Base-by-base conservation (phyloP, 495 filamentous ascomycete species). In the Hypoxylon intermedium region DNA sequence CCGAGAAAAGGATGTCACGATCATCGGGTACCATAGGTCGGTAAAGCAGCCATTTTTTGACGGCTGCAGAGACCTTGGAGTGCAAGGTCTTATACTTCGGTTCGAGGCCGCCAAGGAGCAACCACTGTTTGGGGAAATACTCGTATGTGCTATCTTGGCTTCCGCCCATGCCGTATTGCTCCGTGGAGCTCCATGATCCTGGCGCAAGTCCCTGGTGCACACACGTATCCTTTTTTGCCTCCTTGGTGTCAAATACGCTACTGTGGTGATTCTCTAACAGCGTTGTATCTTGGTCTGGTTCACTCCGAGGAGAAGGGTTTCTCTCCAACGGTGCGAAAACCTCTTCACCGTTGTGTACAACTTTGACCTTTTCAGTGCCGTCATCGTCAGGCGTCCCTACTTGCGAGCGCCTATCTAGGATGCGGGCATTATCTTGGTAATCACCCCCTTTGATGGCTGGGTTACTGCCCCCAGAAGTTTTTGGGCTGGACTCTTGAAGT, bases 111-210 rank as follows among this genome's bases (percentile, higher is more conserved):
- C 94, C 95, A 11, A 98, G 83, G 19, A 98, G 83, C 5, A 88
- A 59, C 67, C 80, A 88, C 69, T 87, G 74, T 69, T 98, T 98
- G 19, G 95, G 89, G 46, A 98, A 81, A 71, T 98, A 98, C 70
- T 98, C 94, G 71, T 97, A 98, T 1, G 90, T 86, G 12, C 91
- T 96, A 71, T 98, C 94, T 50, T 92, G 88, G 72, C 86, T 85
- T 50, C 88, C 92, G 38, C 92, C 95, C 70, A 98, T 82, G 53
- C 75, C 76, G 53, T 77, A 79, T 26, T 74, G 68, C 12, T 77
- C 71, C 3, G 43, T 38, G 5, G 26, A 15, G 5, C 75, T 72
- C 53, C 63, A 75, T 5, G 72, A 69, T 11, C 65, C 63, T 1
- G 75, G 58, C 15, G 71, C 72, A 15, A 89, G 64, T 1, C 77